A percentile compares a stretch with the other conserved stretches of the same genome.
These are phyloP conservation scores for Cordia subcordata DNA, from an alignment of 257 asterid genomes.

Conservation along the genomic window DNA sequence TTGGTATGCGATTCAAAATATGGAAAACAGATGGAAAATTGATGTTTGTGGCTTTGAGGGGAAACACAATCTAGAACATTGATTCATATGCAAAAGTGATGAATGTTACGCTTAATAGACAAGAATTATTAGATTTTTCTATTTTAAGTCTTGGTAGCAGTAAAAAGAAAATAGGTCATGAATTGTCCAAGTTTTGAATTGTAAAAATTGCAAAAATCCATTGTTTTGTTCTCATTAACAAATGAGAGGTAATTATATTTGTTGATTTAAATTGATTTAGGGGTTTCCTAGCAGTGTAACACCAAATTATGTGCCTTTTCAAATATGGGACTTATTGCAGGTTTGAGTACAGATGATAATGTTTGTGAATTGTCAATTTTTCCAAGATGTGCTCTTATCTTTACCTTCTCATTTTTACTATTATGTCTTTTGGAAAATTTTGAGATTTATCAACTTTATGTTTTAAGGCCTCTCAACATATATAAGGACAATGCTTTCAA, in stretches of 20 bases:
- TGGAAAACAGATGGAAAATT: too few species aligned
- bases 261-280: conserved; percentile 33
- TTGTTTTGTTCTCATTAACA: too few species aligned
- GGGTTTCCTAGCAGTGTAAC: conserved; percentile 93
- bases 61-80: background rate
- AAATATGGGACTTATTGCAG: conserved; percentile 95
- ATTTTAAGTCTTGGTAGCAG: too few species aligned
- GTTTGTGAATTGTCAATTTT: background rate
- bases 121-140: too few species aligned
- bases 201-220: too few species aligned
- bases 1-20: too few species aligned
- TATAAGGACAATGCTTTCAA: conserved; percentile 88
- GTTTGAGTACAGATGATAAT: conserved; percentile 23
- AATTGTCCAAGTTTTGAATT: too few species aligned
- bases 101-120: background rate
- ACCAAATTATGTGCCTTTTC: conserved; percentile 82
- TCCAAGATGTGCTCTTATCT: background rate
- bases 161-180: too few species aligned
- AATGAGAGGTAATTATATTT: background rate
- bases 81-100: background rate
- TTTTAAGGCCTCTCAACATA: conserved; percentile 93
- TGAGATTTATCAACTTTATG: conserved; percentile 8
- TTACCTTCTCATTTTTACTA: background rate
- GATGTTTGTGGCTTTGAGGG: too few species aligned
- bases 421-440: background rate